Percentiles rank a stretch among this genome's conserved stretches.
phyloP scores from a whole-genome alignment of 306 rosid species.

The Lathyrus tuberosus region DNA sequence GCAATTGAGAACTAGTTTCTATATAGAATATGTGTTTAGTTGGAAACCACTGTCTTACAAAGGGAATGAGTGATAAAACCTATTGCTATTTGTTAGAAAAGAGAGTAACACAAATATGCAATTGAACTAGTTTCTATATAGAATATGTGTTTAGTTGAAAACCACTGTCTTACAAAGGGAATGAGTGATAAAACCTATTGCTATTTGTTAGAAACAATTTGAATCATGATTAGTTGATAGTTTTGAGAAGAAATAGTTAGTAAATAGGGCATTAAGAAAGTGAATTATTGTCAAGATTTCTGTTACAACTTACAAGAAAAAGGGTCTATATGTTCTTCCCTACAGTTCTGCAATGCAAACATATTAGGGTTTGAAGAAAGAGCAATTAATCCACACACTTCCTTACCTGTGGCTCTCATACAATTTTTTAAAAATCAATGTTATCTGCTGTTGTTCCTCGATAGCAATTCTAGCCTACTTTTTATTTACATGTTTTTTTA shows the following conservation, averaged over 20 bases:
- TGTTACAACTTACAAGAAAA: conserved; percentile 9
- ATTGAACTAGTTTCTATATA: conserved; percentile 31
- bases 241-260: conserved; percentile 26
- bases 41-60: conserved; percentile 2
- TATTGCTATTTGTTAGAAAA: conserved; percentile 35
- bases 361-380: conserved; percentile 5
- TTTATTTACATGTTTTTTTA: conserved; percentile 31
- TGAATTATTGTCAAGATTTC: neutral
- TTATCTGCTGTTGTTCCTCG: neutral
- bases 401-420: conserved; percentile 5
- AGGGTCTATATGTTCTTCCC: conserved; percentile 19
- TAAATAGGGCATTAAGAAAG: conserved; percentile 6
- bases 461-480: conserved; percentile 29
- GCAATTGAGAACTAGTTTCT: conserved; percentile 34
- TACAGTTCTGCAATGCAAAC: conserved; percentile 20
- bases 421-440: neutral
- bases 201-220: conserved; percentile 26
- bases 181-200: conserved; percentile 24
- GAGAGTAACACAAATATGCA: conserved; percentile 24
- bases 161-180: neutral
- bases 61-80: conserved; percentile 6
- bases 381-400: conserved; percentile 3
- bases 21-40: conserved; percentile 22
- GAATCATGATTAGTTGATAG: conserved; percentile 11
- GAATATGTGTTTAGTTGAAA: conserved; percentile 15